A percentile compares a stretch with the other conserved stretches of the same genome.
phyloP scores from a whole-genome alignment of 805 yeast species.

The Grigorovia yakushimaensis region DNA sequence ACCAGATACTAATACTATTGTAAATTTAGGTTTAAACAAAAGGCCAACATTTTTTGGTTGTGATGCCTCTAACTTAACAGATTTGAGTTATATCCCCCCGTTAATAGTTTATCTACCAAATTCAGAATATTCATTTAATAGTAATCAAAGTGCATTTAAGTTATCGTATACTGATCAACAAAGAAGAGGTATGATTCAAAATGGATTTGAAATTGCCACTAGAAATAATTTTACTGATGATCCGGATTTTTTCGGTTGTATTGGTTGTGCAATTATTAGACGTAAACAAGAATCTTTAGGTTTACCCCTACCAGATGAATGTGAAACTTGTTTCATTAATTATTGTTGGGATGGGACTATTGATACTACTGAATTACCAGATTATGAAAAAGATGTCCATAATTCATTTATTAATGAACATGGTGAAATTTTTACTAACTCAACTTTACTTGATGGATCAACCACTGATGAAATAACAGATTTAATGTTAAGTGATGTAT shows the following conservation, averaged over 20 bases:
- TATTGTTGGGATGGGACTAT: slow-evolving; percentile 58
- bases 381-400: slow-evolving; percentile 9
- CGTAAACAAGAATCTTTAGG: slow-evolving; percentile 65
- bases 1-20: slow-evolving; percentile 57
- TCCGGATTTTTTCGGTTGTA: slow-evolving; percentile 59
- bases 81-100: slow-evolving; percentile 51
- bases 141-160: slow-evolving; percentile 69
- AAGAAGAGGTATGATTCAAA: slow-evolving; percentile 49
- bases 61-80: slow-evolving; percentile 52
- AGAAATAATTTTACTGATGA: slow-evolving; percentile 61
- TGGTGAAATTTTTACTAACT: slow-evolving; percentile 3
- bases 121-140: slow-evolving; percentile 49
- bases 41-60: slow-evolving; percentile 82
- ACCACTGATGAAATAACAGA: neutral
- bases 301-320: slow-evolving; percentile 51
- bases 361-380: slow-evolving; percentile 27
- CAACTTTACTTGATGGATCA: neutral
- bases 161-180: slow-evolving; percentile 52
- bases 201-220: slow-evolving; percentile 66
- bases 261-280: slow-evolving; percentile 75
- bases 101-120: slow-evolving; percentile 69
- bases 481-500: slow-evolving; percentile 1
- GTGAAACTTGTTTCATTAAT: slow-evolving; percentile 56
- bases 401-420: slow-evolving; percentile 11
- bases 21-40: slow-evolving; percentile 49